Evolutionary conservation across 228 moss, liverwort and hornwort species (phyloP).

Genomic region (Sphagnum fallax): DNA sequence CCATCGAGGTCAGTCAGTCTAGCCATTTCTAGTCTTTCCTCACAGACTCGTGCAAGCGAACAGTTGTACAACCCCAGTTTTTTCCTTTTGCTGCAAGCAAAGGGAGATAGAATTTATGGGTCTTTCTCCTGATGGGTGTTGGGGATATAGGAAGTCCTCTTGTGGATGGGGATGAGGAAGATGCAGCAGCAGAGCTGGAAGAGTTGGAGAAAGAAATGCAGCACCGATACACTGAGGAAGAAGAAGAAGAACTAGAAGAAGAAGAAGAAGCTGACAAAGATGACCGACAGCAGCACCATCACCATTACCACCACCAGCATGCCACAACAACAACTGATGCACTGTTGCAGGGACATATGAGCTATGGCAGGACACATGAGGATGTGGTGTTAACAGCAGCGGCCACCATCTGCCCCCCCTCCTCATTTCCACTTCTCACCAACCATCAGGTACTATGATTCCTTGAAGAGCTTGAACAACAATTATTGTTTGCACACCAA

Average conservation of each 20-base stretch:
- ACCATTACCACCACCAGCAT: conserved; percentile 12
- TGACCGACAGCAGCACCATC: no score
- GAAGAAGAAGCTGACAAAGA: conserved; percentile 5
- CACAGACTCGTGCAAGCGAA: background rate
- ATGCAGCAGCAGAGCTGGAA: conserved; percentile 67
- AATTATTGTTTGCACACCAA: no score
- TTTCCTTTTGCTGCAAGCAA: background rate
- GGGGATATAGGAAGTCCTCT: conserved; percentile 49
- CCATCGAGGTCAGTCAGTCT: conserved; percentile 30
- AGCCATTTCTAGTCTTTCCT: no score
- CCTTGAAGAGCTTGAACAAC: no score
- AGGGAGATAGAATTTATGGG: background rate
- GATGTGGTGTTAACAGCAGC: conserved; percentile 31
- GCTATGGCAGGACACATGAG: conserved; percentile 34
- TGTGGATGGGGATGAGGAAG: conserved; percentile 76
- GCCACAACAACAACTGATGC: conserved; percentile 32
- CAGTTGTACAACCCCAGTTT: background rate
- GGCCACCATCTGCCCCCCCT: conserved; percentile 21
- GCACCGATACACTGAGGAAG: conserved; percentile 2
- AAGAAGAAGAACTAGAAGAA: conserved; percentile 18
- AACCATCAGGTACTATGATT: conserved; percentile 31
- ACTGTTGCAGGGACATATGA: conserved; percentile 45
- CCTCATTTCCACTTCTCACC: conserved; percentile 53
- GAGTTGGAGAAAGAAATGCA: conserved; percentile 77
- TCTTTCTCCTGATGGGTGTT: background rate